Evolutionary conservation across 805 yeast genomes (phyloP), one percentile per base, ranked within the genome.

Genomic region (Yamadazyma takamatsuzukensis): DNA sequence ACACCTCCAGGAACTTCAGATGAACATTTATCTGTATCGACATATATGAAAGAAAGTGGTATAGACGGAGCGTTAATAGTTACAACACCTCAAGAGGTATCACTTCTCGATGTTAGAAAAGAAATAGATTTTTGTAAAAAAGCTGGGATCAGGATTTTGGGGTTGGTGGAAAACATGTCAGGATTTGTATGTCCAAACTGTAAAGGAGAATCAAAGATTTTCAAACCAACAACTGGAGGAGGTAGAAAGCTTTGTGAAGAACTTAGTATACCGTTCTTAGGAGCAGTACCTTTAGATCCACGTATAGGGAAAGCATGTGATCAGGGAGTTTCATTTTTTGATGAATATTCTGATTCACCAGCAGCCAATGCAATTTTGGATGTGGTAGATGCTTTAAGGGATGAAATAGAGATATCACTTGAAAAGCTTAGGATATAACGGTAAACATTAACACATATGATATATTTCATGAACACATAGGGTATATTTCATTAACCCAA

Each of bases 1-100:
- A 93, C 99, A 0, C 99, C 98, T 0, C 99, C 99, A 0, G 98
- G 99, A 0, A 93, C 99, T 0, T 83, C 96, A 0, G 99, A 93
- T 59, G 99, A 93, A 56, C 99, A 93, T 59, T 70, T 93, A 25
- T 80, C 95, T 6, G 89, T 93, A 19, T 85, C 89, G 19, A 80
- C 84, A 32, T 89, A 85, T 51, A 65, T 93, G 73, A 83, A 85
- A 48, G 95, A 86, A 21, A 78, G 83, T 4, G 96, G 96, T 0
- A 79, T 93, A 2, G 97, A 90, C 54, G 99, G 99, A 1, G 98
- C 98, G 0, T 67, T 93, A 18, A 73, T 93, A 2, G 93, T 93
- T 21, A 90, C 98, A 0, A 93, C 98, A 0, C 98, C 99, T 0
- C 99, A 93, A 59, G 99, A 93, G 56, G 97, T 90, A 14, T 95